Evolutionary conservation across 2,329 filamentous ascomycete species (phyloP).

Genomic region (Cryphonectria nitschkei): DNA sequence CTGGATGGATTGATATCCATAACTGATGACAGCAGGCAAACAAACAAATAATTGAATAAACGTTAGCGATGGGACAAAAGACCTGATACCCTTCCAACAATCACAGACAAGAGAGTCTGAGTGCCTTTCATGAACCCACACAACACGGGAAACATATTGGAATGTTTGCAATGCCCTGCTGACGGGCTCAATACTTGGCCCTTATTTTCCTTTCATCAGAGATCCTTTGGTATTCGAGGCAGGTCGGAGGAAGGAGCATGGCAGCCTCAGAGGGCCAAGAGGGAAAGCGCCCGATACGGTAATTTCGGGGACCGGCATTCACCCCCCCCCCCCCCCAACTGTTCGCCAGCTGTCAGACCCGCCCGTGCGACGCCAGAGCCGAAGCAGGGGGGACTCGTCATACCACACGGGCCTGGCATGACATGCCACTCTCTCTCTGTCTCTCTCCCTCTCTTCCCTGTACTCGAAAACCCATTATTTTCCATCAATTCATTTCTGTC

Average conservation of each 20-base stretch:
- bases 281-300: neutral
- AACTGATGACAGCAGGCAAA: too few relatives aligned
- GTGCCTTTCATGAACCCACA: too few relatives aligned
- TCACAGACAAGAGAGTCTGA: too few relatives aligned
- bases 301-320: neutral
- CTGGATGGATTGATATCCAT: too few relatives aligned
- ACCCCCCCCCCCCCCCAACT: neutral
- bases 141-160: neutral
- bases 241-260: too few relatives aligned
- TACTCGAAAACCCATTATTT: neutral
- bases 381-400: neutral
- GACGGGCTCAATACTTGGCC: too few relatives aligned
- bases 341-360: conserved; percentile 12
- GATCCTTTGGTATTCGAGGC: too few relatives aligned
- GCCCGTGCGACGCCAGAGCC: neutral
- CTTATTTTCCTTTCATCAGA: too few relatives aligned
- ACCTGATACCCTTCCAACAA: too few relatives aligned
- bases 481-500: neutral
- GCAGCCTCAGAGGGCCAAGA: too few relatives aligned
- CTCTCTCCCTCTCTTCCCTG: neutral
- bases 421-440: neutral
- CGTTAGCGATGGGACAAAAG: too few relatives aligned
- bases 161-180: neutral
- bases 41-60: too few relatives aligned
- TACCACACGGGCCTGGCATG: neutral